Evolutionary conservation across 2,329 filamentous ascomycete genomes (phyloP).

Genomic region (Paramyrothecium sp.): DNA sequence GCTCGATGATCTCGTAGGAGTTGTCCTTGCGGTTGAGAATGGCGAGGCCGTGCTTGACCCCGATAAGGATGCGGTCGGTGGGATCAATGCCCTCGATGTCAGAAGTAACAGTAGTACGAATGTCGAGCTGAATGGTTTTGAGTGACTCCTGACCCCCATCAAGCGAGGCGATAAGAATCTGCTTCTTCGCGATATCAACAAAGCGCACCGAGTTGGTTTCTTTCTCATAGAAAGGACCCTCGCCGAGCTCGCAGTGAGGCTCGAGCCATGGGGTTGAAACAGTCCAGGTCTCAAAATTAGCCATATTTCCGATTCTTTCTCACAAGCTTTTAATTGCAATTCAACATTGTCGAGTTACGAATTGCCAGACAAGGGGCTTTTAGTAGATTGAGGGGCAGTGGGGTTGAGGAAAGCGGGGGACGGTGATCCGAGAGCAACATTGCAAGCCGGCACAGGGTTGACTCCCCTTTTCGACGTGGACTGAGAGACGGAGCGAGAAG

Average conservation of each 20-base stretch:
- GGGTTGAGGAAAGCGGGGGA: not conserved
- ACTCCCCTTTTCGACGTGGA: not conserved
- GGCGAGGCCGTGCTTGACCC: conserved; percentile 80
- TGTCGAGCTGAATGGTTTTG: conserved; percentile 57
- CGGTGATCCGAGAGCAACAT: not conserved
- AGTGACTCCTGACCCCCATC: conserved; percentile 60
- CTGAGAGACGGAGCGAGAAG: not conserved
- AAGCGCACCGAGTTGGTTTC: conserved; percentile 67
- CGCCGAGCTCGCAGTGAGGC: conserved; percentile 65
- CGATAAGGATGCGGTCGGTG: conserved; percentile 68
- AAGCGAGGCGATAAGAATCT: conserved; percentile 70
- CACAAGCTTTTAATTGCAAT: not conserved
- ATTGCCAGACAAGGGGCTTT: not conserved
- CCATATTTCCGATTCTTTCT: conserved; percentile 21
- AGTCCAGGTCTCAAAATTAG: conserved; percentile 47
- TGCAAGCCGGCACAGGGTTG: not conserved
- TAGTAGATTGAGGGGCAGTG: not conserved
- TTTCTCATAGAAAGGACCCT: conserved; percentile 73
- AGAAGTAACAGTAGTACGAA: conserved; percentile 66
- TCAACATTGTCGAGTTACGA: not conserved
- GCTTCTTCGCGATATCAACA: conserved; percentile 78
- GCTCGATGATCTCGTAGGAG: conserved; percentile 51
- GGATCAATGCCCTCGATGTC: conserved; percentile 70
- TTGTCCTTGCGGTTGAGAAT: conserved; percentile 65
- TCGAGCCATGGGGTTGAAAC: conserved; percentile 54